Base-by-base conservation (phyloP, 352 stramenopile species). In the Aphanomyces stellatus region DNA sequence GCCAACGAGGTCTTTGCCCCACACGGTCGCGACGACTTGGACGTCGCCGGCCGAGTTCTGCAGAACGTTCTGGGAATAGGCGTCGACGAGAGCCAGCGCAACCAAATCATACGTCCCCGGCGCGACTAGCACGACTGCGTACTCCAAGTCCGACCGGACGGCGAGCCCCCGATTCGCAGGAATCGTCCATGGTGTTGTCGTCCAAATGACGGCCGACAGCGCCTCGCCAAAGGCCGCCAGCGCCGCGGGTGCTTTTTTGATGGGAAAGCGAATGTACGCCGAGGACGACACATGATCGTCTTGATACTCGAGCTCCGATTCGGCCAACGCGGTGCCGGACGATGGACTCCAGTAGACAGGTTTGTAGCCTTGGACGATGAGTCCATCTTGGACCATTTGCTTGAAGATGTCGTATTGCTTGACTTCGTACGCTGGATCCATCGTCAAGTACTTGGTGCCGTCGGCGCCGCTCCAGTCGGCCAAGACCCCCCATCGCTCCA, bases 131-230 rank as follows among this genome's bases (percentile, higher is more conserved):
- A 99, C 88, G n/a, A 99, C 73, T 7, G 86, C 91, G 74, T 99
- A 99, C 56, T 88, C 77, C 49, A 99, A 76, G 13, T 96, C 75
- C 2, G 84, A 82, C 35, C 63, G 65, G n/a, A 99, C 88, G 65
- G 93, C 97, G 24, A 99, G 78, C n/a, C 93, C 96, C 72, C 98
- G 79, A 74, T 99, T 99, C 13, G 96, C 91, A 28, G 96, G 96
- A 62, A 99, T 97, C 24, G 96, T 99, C 96, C 96, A 99, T 5
- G 97, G 97, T 61, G 97, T 99, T 5, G 97, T 99, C 5, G 97
- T 99, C 96, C 96, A 99, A 61, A 99, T 91, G 34, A 91, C 83
- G 4, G 80, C 81, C 13, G 73, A 79, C 64, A 2, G 22, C 10
- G 22, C 31, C n/a, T 61, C 25, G 7, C 6, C 6, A 61, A 46